Conservation (phyloP, 306 rosid genomes). For the Hylodesmum podocarpum region DNA sequence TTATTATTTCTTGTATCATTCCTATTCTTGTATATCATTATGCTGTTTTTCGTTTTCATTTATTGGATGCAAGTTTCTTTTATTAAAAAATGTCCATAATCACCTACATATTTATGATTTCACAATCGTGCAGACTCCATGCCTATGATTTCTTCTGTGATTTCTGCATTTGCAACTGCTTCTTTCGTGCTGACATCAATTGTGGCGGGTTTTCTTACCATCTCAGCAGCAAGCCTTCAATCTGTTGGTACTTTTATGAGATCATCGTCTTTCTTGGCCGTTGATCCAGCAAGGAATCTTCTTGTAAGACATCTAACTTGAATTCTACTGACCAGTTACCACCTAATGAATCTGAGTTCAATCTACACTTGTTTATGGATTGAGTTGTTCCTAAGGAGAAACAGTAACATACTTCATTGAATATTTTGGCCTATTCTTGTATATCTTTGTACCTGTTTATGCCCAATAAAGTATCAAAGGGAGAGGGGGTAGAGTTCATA, state of each 20-base stretch:
- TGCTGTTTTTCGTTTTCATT: neutral
- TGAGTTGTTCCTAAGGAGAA: neutral
- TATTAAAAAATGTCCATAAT: neutral
- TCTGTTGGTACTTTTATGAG: slow-evolving; percentile 47
- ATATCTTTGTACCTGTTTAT: no score
- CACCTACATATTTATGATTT: slow-evolving; percentile 4
- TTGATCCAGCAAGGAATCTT: slow-evolving; percentile 79
- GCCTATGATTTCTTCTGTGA: slow-evolving; percentile 53
- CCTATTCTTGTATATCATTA: neutral
- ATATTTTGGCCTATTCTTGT: neutral
- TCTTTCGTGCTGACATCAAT: slow-evolving; percentile 63
- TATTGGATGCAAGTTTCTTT: neutral
- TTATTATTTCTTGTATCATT: neutral
- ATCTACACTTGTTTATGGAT: neutral
- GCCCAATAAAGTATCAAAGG: neutral
- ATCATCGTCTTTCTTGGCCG: slow-evolving; percentile 54
- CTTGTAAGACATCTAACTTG: slow-evolving; percentile 53
- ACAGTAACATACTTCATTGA: neutral
- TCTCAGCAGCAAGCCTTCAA: slow-evolving; percentile 86
- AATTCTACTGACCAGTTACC: neutral
- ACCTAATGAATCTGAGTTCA: neutral
- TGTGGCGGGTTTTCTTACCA: slow-evolving; percentile 68
- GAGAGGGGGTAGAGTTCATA: neutral
- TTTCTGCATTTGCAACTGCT: slow-evolving; percentile 63
- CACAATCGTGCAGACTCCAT: slow-evolving; percentile 60